Evolutionary conservation across 1,284 basidiomycete species (phyloP).

Genomic region (Cryptococcus maquisensis): DNA sequence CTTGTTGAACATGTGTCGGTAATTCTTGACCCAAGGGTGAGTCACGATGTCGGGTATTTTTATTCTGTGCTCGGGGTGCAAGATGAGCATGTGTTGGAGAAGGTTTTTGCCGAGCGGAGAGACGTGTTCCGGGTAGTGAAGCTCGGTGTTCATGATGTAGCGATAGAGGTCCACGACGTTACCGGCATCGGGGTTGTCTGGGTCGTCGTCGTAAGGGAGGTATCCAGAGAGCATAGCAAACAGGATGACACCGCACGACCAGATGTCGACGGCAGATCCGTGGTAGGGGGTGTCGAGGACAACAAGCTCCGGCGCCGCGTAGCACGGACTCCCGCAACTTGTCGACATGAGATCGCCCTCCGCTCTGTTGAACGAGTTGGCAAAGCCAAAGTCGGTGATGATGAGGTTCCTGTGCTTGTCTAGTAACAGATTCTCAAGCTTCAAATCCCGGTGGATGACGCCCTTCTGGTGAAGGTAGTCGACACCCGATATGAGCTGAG

Average conservation of each 20-base stretch:
- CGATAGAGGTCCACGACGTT: constrained; percentile 99
- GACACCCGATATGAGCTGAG: constrained; percentile 96
- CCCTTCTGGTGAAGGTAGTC: constrained; percentile 99
- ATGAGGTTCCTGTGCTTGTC: constrained; percentile 98
- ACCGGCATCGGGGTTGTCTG: constrained; percentile 96
- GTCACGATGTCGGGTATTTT: constrained; percentile 70
- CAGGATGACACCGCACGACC: constrained; percentile 98
- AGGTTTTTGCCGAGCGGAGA: constrained; percentile 71
- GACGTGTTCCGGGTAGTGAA: constrained; percentile 92
- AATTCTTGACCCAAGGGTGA: constrained; percentile 75
- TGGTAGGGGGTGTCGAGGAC: constrained; percentile 96
- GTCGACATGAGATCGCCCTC: constrained; percentile 97
- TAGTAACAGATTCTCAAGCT: constrained; percentile 95
- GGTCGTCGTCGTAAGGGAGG: constrained; percentile 99
- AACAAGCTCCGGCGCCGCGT: constrained; percentile 98
- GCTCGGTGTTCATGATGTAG: constrained; percentile 94
- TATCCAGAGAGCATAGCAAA: constrained; percentile 99
- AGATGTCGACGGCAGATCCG: constrained; percentile 98
- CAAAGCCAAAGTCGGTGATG: constrained; percentile 99
- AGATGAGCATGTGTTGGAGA: constrained; percentile 79
- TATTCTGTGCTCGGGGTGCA: constrained; percentile 69
- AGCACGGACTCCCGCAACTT: constrained; percentile 94
- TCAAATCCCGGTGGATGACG: constrained; percentile 98
- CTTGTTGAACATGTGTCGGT: constrained; percentile 63
- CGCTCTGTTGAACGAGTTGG: constrained; percentile 90